These are phyloP conservation scores for Spiromastix sp. DNA, from an alignment of 2,329 filamentous ascomycete genomes.

Conservation along the genomic window DNA sequence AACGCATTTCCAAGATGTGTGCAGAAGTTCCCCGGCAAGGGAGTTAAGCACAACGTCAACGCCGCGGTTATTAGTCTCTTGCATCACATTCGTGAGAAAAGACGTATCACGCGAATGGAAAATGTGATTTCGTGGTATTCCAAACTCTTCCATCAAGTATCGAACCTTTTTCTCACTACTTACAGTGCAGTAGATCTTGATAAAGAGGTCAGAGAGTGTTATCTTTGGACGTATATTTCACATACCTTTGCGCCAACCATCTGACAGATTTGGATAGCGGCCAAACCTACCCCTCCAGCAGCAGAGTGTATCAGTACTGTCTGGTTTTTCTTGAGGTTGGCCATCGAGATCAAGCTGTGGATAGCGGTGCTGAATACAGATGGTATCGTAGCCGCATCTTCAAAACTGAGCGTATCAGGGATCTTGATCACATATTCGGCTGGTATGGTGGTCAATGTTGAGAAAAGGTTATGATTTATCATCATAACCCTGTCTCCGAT, in stretches of 20 bases:
- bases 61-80: constrained; percentile 14
- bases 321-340: constrained; percentile 9
- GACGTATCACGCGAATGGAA: constrained; percentile 15
- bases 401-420: constrained; percentile 18
- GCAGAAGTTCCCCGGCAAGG: constrained; percentile 18
- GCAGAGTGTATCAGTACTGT: constrained; percentile 19
- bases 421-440: constrained; percentile 14
- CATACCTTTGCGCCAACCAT: constrained; percentile 8
- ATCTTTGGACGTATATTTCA: neutral
- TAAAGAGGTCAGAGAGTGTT: neutral
- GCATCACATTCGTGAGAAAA: constrained; percentile 13
- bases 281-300: constrained; percentile 15
- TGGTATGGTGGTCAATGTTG: constrained; percentile 7
- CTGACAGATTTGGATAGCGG: constrained; percentile 15
- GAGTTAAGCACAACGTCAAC: constrained; percentile 22
- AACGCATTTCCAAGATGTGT: constrained; percentile 18
- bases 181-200: constrained; percentile 14
- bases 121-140: constrained; percentile 14
- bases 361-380: constrained; percentile 17
- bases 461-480: constrained; percentile 5
- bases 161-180: constrained; percentile 15
- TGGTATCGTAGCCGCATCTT: constrained; percentile 19
- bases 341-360: constrained; percentile 15
- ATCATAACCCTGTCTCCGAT: constrained; percentile 29
- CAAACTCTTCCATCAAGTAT: constrained; percentile 11